A percentile compares a stretch with the other conserved stretches of the same genome.
These are phyloP conservation scores for Brettanomyces anomalus DNA, from an alignment of 805 yeast species.

Conservation along the genomic window DNA sequence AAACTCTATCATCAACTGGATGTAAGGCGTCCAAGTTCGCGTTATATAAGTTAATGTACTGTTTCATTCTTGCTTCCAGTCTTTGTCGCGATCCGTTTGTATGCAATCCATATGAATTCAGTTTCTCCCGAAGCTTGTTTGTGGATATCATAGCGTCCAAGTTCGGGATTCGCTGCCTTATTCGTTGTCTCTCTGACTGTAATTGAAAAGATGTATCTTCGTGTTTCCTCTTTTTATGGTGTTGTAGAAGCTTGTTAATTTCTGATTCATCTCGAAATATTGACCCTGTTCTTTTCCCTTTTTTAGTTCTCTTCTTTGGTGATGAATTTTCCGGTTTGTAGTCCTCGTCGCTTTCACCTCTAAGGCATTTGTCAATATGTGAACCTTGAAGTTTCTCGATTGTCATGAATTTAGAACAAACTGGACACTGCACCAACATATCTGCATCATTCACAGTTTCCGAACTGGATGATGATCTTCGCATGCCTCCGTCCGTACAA, in stretches of 20 bases:
- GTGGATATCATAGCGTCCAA: conserved; percentile 54
- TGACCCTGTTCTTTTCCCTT: neutral
- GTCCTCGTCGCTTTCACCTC: conserved; percentile 11
- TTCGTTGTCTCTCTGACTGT: conserved; percentile 14
- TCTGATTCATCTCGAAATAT: neutral
- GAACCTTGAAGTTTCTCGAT: conserved; percentile 43
- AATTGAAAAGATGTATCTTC: conserved; percentile 9
- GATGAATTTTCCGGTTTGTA: neutral
- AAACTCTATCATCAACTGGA: conserved; percentile 49
- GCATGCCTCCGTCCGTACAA: neutral
- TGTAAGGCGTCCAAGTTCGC: conserved; percentile 66
- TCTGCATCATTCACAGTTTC: conserved; percentile 4
- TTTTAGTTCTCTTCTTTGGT: neutral
- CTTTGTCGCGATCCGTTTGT: conserved; percentile 53
- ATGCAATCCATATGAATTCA: conserved; percentile 46
- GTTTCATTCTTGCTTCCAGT: conserved; percentile 64
- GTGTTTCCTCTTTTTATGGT: neutral
- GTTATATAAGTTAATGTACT: conserved; percentile 70
- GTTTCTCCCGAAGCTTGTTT: conserved; percentile 50
- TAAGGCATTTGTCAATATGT: conserved; percentile 57
- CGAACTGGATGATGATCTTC: neutral
- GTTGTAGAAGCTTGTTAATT: conserved; percentile 9
- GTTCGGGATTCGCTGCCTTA: conserved; percentile 40
- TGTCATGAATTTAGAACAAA: conserved; percentile 50
- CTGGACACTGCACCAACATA: conserved; percentile 52